Conservation (phyloP, 371 early-diverging fungal species). For the Capillidium heterosporum region DNA sequence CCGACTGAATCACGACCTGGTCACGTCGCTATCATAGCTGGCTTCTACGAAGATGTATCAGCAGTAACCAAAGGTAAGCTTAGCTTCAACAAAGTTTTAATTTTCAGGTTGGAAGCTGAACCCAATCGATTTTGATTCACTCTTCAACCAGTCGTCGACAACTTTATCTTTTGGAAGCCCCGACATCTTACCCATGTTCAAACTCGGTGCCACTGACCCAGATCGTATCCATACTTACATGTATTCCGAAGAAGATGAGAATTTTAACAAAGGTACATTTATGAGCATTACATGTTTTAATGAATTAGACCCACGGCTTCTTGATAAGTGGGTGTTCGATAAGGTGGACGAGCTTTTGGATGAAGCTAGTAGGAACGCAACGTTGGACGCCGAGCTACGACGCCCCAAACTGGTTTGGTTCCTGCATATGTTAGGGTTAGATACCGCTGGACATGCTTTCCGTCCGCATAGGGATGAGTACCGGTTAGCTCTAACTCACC, state of each 20-base stretch:
- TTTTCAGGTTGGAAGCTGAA: slow-evolving; percentile 83
- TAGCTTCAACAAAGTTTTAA: background rate
- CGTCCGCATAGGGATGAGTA: slow-evolving; percentile 73
- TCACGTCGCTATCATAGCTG: slow-evolving; percentile 91
- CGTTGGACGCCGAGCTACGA: slow-evolving; percentile 16
- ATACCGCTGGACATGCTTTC: slow-evolving; percentile 86
- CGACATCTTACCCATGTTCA: slow-evolving; percentile 92
- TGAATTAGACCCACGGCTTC: slow-evolving; percentile 46
- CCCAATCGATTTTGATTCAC: slow-evolving; percentile 89
- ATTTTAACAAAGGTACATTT: slow-evolving; percentile 55
- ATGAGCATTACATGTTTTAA: background rate
- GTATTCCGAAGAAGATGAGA: slow-evolving; percentile 75
- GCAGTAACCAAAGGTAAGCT: slow-evolving; percentile 76
- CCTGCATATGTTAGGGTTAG: slow-evolving; percentile 81
- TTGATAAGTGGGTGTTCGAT: slow-evolving; percentile 85
- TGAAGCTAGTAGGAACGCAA: slow-evolving; percentile 25
- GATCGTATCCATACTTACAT: slow-evolving; percentile 63
- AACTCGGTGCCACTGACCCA: slow-evolving; percentile 68
- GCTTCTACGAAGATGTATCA: slow-evolving; percentile 93
- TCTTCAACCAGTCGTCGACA: slow-evolving; percentile 76
- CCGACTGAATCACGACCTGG: slow-evolving; percentile 97
- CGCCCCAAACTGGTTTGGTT: slow-evolving; percentile 61
- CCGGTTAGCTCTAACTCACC: slow-evolving; percentile 53
- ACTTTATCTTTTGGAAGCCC: slow-evolving; percentile 97
- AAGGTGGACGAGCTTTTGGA: slow-evolving; percentile 29